Evolutionary conservation across 441 rosid genomes (phyloP), one percentile per base, ranked within the genome.

Genomic region (Melastoma candidum): DNA sequence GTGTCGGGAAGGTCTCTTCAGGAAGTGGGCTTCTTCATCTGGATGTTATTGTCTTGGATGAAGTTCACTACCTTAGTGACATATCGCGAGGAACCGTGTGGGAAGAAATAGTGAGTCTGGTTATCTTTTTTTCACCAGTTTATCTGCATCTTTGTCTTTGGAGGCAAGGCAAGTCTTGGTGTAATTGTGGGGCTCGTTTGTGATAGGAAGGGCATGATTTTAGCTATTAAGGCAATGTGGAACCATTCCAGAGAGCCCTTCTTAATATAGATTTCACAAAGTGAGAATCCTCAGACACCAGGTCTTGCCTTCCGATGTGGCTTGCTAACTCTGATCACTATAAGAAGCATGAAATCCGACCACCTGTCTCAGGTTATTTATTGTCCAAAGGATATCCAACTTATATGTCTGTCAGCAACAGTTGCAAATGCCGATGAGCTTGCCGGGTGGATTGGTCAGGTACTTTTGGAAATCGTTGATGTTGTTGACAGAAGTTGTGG

Each of bases 1-100:
- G 98, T 71, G 86, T 92, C 71, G 96, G 98, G 65, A 81, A 68
- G 83, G 85, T 71, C 68, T 85, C 95, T 60, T 80, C 95, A 51
- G 81, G 90, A 59, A 79, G 84, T 63, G 87, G 96, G 36, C 94
- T 92, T 66, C 78, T 85, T 61, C 83, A 77, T 65, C 96, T 92
- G 59, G 95, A 92, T 74, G 92, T 74, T 11, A 80, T 92, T 75
- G 84, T 92, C 79, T 71, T 87, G 65, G 98, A 92, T 56, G 98
- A 87, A 81, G 98, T 92, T 79, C 98, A 92, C 80, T 92, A 83
- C 77, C 71, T 92, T 59, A 87, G 98, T 45, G 96, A 92, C 51
- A 87, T 92, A 47, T 92, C 92, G 65, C 88, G 98, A 49, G 98
- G 98, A 46, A 90, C 98, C 29, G 98, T 90, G 47, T 90, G 98